These are phyloP conservation scores for Fusarium temperatum DNA, from an alignment of 2,329 filamentous ascomycete species.

Conservation along the genomic window DNA sequence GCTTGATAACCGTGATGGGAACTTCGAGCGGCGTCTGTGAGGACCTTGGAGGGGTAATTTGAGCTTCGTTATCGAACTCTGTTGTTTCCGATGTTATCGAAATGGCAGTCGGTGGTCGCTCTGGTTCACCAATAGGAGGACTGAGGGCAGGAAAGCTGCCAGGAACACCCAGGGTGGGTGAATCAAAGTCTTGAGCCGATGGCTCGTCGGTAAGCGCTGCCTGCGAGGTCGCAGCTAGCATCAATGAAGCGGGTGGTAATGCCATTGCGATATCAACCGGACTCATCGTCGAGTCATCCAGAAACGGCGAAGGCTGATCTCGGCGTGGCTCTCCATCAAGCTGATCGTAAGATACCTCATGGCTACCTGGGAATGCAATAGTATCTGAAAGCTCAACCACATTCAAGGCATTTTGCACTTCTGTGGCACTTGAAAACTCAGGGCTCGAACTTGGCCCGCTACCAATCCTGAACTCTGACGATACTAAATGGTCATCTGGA, in stretches of 20 bases:
- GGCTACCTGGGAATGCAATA: conserved; percentile 4
- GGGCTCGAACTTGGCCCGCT: neutral
- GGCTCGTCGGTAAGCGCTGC: conserved; percentile 16
- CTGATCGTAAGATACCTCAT: conserved; percentile 16
- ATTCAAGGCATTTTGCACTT: conserved; percentile 28
- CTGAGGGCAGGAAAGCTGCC: conserved; percentile 64
- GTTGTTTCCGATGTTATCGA: conserved; percentile 70
- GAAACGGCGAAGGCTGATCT: conserved; percentile 24
- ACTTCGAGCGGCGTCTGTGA: conserved; percentile 41
- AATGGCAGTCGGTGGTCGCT: conserved; percentile 65
- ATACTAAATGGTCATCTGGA: conserved; percentile 18
- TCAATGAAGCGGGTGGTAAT: conserved; percentile 35
- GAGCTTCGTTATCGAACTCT: conserved; percentile 78
- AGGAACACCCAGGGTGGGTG: conserved; percentile 73
- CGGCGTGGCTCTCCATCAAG: conserved; percentile 10
- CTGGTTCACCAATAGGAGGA: conserved; percentile 53
- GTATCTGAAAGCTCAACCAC: conserved; percentile 17
- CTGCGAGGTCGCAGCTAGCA: conserved; percentile 21
- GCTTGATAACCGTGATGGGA: conserved; percentile 41
- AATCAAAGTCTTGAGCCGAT: conserved; percentile 56
- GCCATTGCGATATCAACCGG: conserved; percentile 36
- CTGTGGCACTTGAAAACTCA: neutral
- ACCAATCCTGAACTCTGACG: neutral
- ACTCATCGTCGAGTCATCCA: conserved; percentile 33
- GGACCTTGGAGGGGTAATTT: conserved; percentile 62